Evolutionary conservation across 2,329 filamentous ascomycete species (phyloP), one percentile per base, ranked within the genome.

Genomic region (Madurella mycetomatis): DNA sequence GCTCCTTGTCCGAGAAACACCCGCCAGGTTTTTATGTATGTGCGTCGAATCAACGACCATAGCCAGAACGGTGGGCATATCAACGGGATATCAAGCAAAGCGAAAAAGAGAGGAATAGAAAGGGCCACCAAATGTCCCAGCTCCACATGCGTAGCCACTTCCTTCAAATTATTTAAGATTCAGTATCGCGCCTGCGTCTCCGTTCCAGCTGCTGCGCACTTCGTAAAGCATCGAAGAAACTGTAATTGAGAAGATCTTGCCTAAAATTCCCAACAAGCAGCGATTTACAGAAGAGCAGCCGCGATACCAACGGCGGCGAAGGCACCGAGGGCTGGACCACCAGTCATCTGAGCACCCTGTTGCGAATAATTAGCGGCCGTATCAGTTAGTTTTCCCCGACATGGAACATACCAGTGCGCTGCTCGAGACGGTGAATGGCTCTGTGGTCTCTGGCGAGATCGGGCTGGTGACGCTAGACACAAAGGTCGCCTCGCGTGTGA

Each of bases 261-360:
- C 43, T 18, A 34, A 52, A 41, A 39, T 49, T 30, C 32, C 12
- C n/a, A 4, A 41, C 37, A 32, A 34, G 47, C 8, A 11, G 11
- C 25, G 32, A 17, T 41, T 74, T 76, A 81, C 55, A 81, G 72
- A 55, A 81, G 67, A 56, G 78, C 62, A 57, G 71, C 75, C 41
- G 75, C 77, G 44, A 80, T 55, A 64, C 77, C 78, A 17, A 75
- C 77, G 18, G 74, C 77, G 49, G 76, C 77, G 41, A 80, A 57
- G 47, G 79, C 59, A 53, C 76, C 78, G 30, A 66, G 65, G 41
- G 61, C 62, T 18, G 76, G 75, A 39, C 72, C 76, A 53, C 72
- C 74, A 47, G 77, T 78, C 63, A 69, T 67, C 54, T 74, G 70
- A 41, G 74, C 66, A 48, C 61, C 66, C 67, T 69, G 45, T 25